Evolutionary conservation across 371 early-diverging fungal species (phyloP), one percentile per base, ranked within the genome.

Genomic region (Sporodiniella umbellata): DNA sequence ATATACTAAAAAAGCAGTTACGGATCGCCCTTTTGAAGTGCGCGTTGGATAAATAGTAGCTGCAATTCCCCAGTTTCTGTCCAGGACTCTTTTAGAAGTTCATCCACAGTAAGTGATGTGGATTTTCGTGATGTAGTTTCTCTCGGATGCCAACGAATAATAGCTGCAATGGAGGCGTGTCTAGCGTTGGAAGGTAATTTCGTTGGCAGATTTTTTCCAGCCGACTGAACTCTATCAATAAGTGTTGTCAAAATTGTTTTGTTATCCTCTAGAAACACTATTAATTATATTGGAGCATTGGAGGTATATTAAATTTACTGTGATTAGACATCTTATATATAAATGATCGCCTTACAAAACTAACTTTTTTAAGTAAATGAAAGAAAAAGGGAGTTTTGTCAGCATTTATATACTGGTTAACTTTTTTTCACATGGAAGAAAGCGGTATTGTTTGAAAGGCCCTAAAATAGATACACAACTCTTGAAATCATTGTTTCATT

Each of bases 1-100:
- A n/a, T n/a, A n/a, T 31, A 30, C 10, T 28, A 19, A 40, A 22
- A n/a, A 22, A 11, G 19, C 18, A 31, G 46, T 51, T 54, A 88
- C 64, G 81, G 64, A 64, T 88, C 89, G 11, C 75, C 66, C 19
- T 64, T 69, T 35, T 78, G 70, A 25, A 74, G 72, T 0, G 86
- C 86, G 22, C 89, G 67, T 40, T 76, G 73, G 42, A 86, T 83
- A 48, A 75, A 85, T 10, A 88, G 58, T 8, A 88, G 51, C 59
- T 88, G 86, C 0, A 78, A 70, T 23, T 60, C 57, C 12, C 80
- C 56, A 28, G 60, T 47, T 11, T 56, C 50, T 0, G 70, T 59
- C 74, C 74, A 73, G 8, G 51, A 19, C 31, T 51, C 38, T 22
- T 47, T 35, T 1, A 57, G 19, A 4, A 51, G 52, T 15, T 52